phyloP scores from a whole-genome alignment of 768 basidiomycete species.

The Dictyophora rubrovolvata region DNA sequence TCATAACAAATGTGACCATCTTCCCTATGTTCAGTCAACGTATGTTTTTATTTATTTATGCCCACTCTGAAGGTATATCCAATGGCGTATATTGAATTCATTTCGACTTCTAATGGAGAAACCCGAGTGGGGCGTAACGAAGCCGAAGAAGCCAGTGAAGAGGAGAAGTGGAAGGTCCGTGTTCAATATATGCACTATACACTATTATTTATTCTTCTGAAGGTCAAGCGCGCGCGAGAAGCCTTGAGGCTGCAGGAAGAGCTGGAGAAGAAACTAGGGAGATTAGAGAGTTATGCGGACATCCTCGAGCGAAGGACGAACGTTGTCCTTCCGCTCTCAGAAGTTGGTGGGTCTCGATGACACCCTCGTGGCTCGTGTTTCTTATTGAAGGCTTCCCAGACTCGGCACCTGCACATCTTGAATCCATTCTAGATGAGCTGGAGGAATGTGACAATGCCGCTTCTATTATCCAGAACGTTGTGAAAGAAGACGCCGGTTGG shows the following conservation, averaged over 20 bases:
- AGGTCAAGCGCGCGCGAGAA: slow-evolving; percentile 53
- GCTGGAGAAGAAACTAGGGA: slow-evolving; percentile 43
- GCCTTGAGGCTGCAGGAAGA: slow-evolving; percentile 47
- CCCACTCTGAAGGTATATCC: slow-evolving; percentile 44
- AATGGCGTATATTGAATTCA: slow-evolving; percentile 69
- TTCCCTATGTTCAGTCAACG: not conserved
- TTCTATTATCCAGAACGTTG: slow-evolving; percentile 31
- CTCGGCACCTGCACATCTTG: slow-evolving; percentile 24
- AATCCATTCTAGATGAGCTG: slow-evolving; percentile 50
- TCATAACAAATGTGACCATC: slow-evolving; percentile 50
- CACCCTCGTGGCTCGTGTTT: slow-evolving; percentile 14
- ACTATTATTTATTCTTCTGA: not conserved
- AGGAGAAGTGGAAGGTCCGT: slow-evolving; percentile 64
- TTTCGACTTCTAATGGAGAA: slow-evolving; percentile 37
- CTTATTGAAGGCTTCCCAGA: not conserved
- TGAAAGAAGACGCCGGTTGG: slow-evolving; percentile 46
- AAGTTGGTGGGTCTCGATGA: slow-evolving; percentile 13
- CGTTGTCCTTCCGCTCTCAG: slow-evolving; percentile 26
- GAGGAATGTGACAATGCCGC: slow-evolving; percentile 44
- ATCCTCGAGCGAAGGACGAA: slow-evolving; percentile 52
- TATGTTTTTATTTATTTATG: not conserved
- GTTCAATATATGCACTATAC: not conserved
- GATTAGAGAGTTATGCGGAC: slow-evolving; percentile 53
- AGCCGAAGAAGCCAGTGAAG: slow-evolving; percentile 51
- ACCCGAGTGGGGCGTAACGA: slow-evolving; percentile 50